Base-by-base conservation (phyloP, 2,329 filamentous ascomycete genomes). In the Aureobasidium sp. region DNA sequence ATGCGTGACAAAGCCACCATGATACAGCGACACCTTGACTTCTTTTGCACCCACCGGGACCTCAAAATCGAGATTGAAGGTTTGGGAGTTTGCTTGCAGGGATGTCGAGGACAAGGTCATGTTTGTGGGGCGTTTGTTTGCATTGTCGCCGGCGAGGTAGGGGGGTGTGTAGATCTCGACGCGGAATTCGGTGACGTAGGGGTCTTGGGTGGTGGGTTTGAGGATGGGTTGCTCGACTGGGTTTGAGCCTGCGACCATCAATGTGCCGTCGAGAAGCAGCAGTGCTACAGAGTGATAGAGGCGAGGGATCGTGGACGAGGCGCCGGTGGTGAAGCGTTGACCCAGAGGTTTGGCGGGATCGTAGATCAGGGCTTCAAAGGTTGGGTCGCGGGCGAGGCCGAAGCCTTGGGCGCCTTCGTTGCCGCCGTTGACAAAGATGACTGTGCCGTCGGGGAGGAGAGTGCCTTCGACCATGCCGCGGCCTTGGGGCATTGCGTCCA, bases 271-370 rank as follows among this genome's bases (percentile, higher is more conserved):
- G 7, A 84, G 76, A 5, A 86, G 74, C 7, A 86, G 75, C 14
- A 86, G 73, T 9, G 83, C 80, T 29, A 85, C 82, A 14, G 81
- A 84, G 70, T 87, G 84, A 72, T 87, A 87, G 39, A 87, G 74
- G 47, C 73, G 62, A 9, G 77, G 70, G 62, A 81, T 76, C 36
- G 73, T 74, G 7, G 76, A 76, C 53, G 72, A 74, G 56, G 75
- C 74, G 41, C 77, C 77, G 29, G 76, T 77, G 8, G 72, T 77
- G 74, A 79, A 86, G 55, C 81, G 78, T 66, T 78, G 71, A 41
- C 81, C 81, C 42, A 77, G 70, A 31, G 81, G 73, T 64, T 79
- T 75, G n/a, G 72, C 70, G 1, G 83, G 80, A 66, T 85, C 77
- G 70, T 86, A 87, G 55, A 86, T 75, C 25, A 86, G 76, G 41